Percentiles rank a stretch among this genome's conserved stretches.
Conservation (phyloP, 768 basidiomycete species). For the Russula griseocarnosa region DNA sequence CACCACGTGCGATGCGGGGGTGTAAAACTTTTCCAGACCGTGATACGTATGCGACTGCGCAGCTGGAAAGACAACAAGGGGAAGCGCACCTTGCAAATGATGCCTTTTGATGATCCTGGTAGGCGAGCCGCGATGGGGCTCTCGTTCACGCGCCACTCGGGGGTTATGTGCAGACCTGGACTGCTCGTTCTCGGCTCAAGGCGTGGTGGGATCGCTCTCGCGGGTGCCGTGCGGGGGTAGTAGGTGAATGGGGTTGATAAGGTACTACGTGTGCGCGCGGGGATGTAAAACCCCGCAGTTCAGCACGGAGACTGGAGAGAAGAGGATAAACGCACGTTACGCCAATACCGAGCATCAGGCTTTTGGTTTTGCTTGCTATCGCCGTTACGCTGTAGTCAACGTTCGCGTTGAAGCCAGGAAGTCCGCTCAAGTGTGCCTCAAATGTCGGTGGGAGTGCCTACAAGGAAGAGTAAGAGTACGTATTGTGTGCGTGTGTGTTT, state of each 20-base stretch:
- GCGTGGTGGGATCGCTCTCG: conserved; percentile 47
- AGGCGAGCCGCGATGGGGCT: conserved; percentile 34
- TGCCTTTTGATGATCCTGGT: background rate
- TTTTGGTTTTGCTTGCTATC: conserved; percentile 51
- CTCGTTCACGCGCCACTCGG: conserved; percentile 51
- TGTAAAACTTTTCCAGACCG: conserved; percentile 40
- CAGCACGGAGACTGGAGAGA: background rate
- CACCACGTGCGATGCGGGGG: conserved; percentile 59
- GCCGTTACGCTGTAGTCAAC: conserved; percentile 61
- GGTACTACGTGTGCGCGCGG: conserved; percentile 36
- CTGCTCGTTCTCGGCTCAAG: conserved; percentile 34
- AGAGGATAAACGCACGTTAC: conserved; percentile 43
- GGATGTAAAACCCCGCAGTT: background rate
- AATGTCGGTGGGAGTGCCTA: conserved; percentile 71
- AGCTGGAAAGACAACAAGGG: background rate
- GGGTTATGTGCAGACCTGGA: conserved; percentile 42
- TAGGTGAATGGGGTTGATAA: conserved; percentile 62
- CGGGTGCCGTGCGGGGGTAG: conserved; percentile 60
- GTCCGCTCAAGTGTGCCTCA: conserved; percentile 59
- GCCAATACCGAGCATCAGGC: conserved; percentile 50
- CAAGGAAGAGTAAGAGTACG: background rate
- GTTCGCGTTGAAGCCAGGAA: conserved; percentile 67
- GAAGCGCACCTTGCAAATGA: conserved; percentile 14
- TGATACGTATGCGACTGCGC: too few species aligned
- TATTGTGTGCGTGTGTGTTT: background rate